A percentile compares a stretch with the other conserved stretches of the same genome.
These are phyloP conservation scores for Bipolaris oryzae DNA, from an alignment of 2,329 filamentous ascomycete species.

Conservation along the genomic window DNA sequence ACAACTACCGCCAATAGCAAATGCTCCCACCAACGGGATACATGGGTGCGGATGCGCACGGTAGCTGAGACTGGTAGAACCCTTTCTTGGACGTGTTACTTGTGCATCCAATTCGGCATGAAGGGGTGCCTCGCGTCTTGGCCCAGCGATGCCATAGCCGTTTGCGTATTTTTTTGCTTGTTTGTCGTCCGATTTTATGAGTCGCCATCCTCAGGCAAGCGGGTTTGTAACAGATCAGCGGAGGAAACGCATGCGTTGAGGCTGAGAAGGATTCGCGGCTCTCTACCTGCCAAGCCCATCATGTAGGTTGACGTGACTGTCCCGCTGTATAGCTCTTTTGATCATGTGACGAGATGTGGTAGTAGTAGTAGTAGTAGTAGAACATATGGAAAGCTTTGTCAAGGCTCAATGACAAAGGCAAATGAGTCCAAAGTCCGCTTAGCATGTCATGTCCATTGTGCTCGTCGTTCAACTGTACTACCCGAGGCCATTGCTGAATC, in stretches of 20 bases:
- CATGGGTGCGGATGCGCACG: neutral
- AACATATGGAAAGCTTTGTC: neutral
- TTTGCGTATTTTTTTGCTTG: neutral
- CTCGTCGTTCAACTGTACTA: neutral
- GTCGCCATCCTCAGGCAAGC: neutral
- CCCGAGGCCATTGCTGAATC: neutral
- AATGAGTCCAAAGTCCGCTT: neutral
- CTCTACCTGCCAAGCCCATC: neutral
- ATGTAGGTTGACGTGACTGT: neutral
- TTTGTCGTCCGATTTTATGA: neutral
- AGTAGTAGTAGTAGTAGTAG: no score
- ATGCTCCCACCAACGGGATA: no score
- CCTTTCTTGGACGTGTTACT: neutral
- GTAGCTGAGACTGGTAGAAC: neutral
- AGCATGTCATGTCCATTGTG: neutral
- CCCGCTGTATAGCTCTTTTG: neutral
- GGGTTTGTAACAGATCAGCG: neutral
- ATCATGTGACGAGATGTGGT: neutral
- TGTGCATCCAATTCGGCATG: neutral
- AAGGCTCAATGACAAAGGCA: neutral
- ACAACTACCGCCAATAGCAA: neutral
- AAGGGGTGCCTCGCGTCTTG: conserved; percentile 1
- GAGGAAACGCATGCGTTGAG: neutral
- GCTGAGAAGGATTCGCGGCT: neutral
- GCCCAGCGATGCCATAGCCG: neutral